A percentile compares a stretch with the other conserved stretches of the same genome.
These are phyloP conservation scores for Chalciporus pseudorubinellus DNA, from an alignment of 768 basidiomycete genomes.

Conservation along the genomic window DNA sequence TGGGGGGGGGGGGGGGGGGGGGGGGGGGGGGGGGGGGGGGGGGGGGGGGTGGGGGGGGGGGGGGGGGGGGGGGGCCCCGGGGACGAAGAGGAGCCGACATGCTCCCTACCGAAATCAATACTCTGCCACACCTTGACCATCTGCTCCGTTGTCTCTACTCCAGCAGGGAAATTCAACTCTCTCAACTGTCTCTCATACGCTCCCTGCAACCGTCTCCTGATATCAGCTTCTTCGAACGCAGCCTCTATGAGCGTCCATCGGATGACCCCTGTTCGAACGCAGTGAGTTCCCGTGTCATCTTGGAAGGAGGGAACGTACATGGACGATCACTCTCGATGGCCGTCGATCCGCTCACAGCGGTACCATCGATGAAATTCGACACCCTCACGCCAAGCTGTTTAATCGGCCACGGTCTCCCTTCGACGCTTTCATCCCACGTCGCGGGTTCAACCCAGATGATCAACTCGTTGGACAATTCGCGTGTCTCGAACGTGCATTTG, in stretches of 20 bases:
- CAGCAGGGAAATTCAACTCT: conserved; percentile 48
- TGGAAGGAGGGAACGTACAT: conserved; percentile 9
- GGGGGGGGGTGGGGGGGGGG: too few species aligned
- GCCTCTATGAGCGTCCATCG: conserved; percentile 55
- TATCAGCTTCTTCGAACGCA: conserved; percentile 28
- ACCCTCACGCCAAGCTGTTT: conserved; percentile 56
- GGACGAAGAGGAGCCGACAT: background rate
- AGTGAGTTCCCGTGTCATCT: too few species aligned
- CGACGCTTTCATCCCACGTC: conserved; percentile 39
- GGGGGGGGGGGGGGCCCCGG: too few species aligned
- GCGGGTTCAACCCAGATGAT: conserved; percentile 68
- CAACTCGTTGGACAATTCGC: conserved; percentile 40
- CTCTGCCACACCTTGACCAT: conserved; percentile 33
- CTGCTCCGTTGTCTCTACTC: conserved; percentile 32
- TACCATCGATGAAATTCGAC: conserved; percentile 43
- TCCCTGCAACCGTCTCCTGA: conserved; percentile 35
- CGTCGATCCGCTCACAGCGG: conserved; percentile 39
- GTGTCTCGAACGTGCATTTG: conserved; percentile 60
- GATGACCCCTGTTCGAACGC: conserved; percentile 62
- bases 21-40: too few species aligned
- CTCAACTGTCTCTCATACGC: conserved; percentile 45
- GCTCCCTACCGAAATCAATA: conserved; percentile 28
- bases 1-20: too few species aligned
- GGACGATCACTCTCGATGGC: conserved; percentile 21
- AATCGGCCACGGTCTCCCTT: conserved; percentile 43